A percentile compares a stretch with the other conserved stretches of the same genome.
phyloP scores from a whole-genome alignment of 2,329 filamentous ascomycete species.

The Aspergillus hiratsukae region DNA sequence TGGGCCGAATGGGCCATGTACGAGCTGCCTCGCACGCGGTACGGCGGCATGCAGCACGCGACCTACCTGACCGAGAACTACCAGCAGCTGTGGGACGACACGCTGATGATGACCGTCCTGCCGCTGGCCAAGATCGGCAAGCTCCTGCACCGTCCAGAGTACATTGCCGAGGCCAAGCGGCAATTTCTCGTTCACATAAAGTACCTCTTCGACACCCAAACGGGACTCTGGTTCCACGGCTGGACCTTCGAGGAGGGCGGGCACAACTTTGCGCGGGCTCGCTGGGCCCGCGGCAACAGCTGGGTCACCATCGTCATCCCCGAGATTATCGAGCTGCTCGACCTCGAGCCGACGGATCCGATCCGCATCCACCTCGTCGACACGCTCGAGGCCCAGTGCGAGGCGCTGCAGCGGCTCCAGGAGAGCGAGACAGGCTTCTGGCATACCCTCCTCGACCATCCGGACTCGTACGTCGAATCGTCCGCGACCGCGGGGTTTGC shows the following conservation, averaged over 20 bases:
- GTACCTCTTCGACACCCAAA: constrained; percentile 68
- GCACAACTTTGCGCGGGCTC: constrained; percentile 54
- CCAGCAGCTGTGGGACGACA: constrained; percentile 79
- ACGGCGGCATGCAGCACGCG: constrained; percentile 69
- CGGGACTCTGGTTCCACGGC: constrained; percentile 75
- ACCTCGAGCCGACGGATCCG: constrained; percentile 56
- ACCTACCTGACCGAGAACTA: constrained; percentile 68
- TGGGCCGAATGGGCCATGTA: constrained; percentile 84
- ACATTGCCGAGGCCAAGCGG: constrained; percentile 70
- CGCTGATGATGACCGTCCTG: constrained; percentile 82
- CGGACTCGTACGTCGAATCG: constrained; percentile 70
- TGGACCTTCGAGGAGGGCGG: constrained; percentile 70
- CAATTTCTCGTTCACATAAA: constrained; percentile 76
- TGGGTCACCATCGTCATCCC: constrained; percentile 83
- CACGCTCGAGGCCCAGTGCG: constrained; percentile 65
- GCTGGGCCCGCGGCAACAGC: constrained; percentile 53
- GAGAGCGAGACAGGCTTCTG: constrained; percentile 58
- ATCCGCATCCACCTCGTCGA: constrained; percentile 48
- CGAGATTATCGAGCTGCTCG: constrained; percentile 71
- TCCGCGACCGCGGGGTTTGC: constrained; percentile 78
- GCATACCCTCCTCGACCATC: constrained; percentile 68
- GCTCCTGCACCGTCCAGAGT: constrained; percentile 64
- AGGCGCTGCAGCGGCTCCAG: constrained; percentile 60
- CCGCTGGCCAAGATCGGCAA: constrained; percentile 75
- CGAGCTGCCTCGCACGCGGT: constrained; percentile 66